Base-by-base conservation (phyloP, 495 filamentous ascomycete genomes). In the Aspergillus hancockii region DNA sequence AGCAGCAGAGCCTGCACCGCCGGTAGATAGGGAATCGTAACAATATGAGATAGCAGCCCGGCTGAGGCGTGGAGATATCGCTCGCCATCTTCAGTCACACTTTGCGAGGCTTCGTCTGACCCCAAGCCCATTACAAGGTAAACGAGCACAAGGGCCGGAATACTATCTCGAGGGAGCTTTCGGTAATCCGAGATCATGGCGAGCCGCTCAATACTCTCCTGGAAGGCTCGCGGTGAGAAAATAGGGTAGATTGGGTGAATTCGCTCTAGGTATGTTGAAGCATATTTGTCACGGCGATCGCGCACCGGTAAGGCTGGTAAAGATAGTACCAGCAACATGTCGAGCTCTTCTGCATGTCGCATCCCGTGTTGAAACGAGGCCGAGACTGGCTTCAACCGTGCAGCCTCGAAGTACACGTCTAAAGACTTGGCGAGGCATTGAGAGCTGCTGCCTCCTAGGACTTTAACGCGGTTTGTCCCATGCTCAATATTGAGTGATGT, bases 401-500 rank as follows among this genome's bases (percentile, higher is more conserved):
- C 57, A 10, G 57, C 47, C 25, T 56, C 55, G 38, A 63, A 63
- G 52, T 59, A 63, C 5, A 63, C 52, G 31, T 63, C 61, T 8
- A 63, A 38, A 10, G 61, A 63, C 18, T 63, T 63, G 18, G 61
- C 57, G 14, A 63, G 40, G 50, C 61, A 60, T 23, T 63, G 61
- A 34, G 61, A 63, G 25, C 55, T 59, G 49, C 61, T 63, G 4
- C 57, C 61, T 8, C 61, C 61, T 30, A 63, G 30, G 8, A 60
- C 32, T 38, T 63, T 63, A 3, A 49, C 54, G 12, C 61, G 52
- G n/a, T 63, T 59, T 5, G 52, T 59, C 16, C 53, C 57, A 47
- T 60, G 56, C 18, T 59, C 61, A 1, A 52, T 31, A 47, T 57
- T 59, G 34, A 59, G 30, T n/a, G 59, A 52, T 0, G 52, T 56